Evolutionary conservation across 345 rosid genomes (phyloP).

Genomic region (Sisymbrium altissimum): DNA sequence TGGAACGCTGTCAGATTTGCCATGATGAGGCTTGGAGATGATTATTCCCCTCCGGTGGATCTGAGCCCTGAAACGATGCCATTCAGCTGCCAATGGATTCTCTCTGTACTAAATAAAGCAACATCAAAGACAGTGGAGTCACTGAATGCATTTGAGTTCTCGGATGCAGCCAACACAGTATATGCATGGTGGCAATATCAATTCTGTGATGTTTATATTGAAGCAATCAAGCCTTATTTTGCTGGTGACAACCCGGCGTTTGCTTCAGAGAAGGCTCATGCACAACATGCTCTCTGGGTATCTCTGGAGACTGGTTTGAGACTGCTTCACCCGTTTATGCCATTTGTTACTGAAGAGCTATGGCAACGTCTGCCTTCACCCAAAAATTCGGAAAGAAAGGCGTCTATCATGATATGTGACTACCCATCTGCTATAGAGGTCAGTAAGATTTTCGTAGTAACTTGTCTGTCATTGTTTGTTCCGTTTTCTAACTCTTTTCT

Average conservation of each 20-base stretch:
- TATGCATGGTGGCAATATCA: slow-evolving; percentile 98
- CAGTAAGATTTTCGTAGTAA: slow-evolving; percentile 16
- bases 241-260: slow-evolving; percentile 48
- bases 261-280: slow-evolving; percentile 60
- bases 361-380: slow-evolving; percentile 91
- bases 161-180: slow-evolving; percentile 71
- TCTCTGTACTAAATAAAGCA: slow-evolving; percentile 73
- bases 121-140: slow-evolving; percentile 54
- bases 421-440: slow-evolving; percentile 73
- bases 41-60: slow-evolving; percentile 50
- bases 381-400: slow-evolving; percentile 40
- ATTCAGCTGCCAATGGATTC: slow-evolving; percentile 90
- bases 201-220: slow-evolving; percentile 92
- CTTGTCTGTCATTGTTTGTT: background rate
- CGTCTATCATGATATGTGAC: slow-evolving; percentile 76
- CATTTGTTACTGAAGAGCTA: slow-evolving; percentile 86
- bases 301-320: slow-evolving; percentile 83
- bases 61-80: slow-evolving; percentile 48
- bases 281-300: slow-evolving; percentile 71
- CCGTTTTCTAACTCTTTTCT: background rate
- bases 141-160: slow-evolving; percentile 63
- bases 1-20: slow-evolving; percentile 99
- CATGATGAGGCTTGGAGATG: slow-evolving; percentile 81
- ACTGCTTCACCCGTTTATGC: slow-evolving; percentile 97
- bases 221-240: slow-evolving; percentile 87